phyloP scores from a whole-genome alignment of 768 basidiomycete species.

The Cyathus striatus region DNA sequence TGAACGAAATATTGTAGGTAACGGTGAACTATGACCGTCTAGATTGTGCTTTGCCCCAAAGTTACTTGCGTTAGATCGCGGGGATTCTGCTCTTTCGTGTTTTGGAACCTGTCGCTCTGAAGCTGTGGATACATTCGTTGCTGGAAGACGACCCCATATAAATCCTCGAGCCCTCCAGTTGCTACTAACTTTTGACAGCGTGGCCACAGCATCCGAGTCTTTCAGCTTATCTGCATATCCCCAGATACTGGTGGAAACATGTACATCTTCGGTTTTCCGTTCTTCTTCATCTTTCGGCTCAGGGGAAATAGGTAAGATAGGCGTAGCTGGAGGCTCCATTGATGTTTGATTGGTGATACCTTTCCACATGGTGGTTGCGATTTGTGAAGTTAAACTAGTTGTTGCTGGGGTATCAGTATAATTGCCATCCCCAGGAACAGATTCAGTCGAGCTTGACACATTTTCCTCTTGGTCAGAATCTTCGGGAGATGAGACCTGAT shows the following conservation, averaged over 20 bases:
- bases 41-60: no score
- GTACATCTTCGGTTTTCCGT: constrained; percentile 13
- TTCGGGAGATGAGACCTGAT: constrained; percentile 37
- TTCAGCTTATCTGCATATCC: constrained; percentile 68
- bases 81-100: no score
- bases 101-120: no score
- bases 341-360: constrained; percentile 73
- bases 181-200: constrained; percentile 66
- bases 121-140: no score
- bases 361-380: constrained; percentile 67
- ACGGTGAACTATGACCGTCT: no score
- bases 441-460: constrained; percentile 10
- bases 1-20: constrained; percentile 52
- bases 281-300: constrained; percentile 7
- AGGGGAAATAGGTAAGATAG: constrained; percentile 8
- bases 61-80: no score
- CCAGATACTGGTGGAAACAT: constrained; percentile 45
- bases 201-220: constrained; percentile 68
- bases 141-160: no score
- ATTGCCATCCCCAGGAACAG: constrained; percentile 31
- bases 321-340: constrained; percentile 38
- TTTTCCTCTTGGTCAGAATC: constrained; percentile 20
- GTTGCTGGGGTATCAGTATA: constrained; percentile 35
- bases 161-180: constrained; percentile 71
- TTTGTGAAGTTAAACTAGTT: constrained; percentile 40